Evolutionary conservation across 148 eudicot genomes (phyloP).

Genomic region (Fagopyrum tataricum): DNA sequence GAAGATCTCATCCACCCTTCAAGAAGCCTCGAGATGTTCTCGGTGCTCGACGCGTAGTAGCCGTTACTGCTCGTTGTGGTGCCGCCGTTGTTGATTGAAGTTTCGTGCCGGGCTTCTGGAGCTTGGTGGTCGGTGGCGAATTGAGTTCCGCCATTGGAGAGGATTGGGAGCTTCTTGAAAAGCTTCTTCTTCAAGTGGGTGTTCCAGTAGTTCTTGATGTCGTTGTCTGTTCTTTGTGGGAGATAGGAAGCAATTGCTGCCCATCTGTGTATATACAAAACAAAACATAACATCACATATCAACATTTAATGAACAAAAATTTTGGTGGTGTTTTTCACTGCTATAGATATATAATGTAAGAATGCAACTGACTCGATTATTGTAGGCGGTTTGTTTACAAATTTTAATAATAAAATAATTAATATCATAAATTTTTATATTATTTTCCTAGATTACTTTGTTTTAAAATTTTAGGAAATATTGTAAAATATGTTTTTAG

Average conservation of each 20-base stretch:
- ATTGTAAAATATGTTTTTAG: no score
- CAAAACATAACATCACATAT: background rate
- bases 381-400: no score
- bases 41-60: slow-evolving; percentile 76
- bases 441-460: no score
- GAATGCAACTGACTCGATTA: no score
- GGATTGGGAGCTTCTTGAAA: slow-evolving; percentile 17
- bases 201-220: slow-evolving; percentile 90
- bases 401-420: no score
- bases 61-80: slow-evolving; percentile 8
- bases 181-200: slow-evolving; percentile 81
- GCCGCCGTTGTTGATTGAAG: background rate
- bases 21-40: slow-evolving; percentile 81
- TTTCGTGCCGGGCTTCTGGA: background rate
- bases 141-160: background rate
- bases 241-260: slow-evolving; percentile 96
- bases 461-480: no score
- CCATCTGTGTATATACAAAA: slow-evolving; percentile 41
- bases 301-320: background rate
- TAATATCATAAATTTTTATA: no score
- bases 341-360: no score
- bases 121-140: background rate
- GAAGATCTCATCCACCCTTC: slow-evolving; percentile 90
- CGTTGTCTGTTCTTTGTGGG: slow-evolving; percentile 86
- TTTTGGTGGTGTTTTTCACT: no score